phyloP scores from a whole-genome alignment of 2,329 filamentous ascomycete genomes.

The Phoma sp. region DNA sequence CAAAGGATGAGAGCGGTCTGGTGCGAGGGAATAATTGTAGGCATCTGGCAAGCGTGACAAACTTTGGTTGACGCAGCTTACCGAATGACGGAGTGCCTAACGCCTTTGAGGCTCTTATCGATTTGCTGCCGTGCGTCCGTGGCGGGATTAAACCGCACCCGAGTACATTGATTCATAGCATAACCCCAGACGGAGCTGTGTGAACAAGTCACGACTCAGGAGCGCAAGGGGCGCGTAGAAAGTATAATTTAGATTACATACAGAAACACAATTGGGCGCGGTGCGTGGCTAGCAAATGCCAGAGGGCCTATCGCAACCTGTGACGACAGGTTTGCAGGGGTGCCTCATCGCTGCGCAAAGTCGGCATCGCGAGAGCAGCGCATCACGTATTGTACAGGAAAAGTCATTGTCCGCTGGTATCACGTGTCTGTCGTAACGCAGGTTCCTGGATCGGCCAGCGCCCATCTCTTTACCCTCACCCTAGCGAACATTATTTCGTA shows the following conservation, averaged over 20 bases:
- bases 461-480: conserved; percentile 14
- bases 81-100: conserved; percentile 16
- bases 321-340: conserved; percentile 21
- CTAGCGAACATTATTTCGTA: conserved; percentile 19
- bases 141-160: conserved; percentile 23
- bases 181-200: conserved; percentile 5
- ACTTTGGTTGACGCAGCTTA: conserved; percentile 10
- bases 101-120: conserved; percentile 30
- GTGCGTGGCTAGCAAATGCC: conserved; percentile 21
- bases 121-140: conserved; percentile 24
- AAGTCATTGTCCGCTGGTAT: conserved; percentile 20
- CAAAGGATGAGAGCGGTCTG: conserved; percentile 6
- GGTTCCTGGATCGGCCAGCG: not conserved
- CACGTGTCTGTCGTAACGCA: conserved; percentile 24
- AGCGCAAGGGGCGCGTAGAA: conserved; percentile 24
- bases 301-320: conserved; percentile 12
- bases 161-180: conserved; percentile 15
- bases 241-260: conserved; percentile 24
- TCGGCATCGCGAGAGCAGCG: conserved; percentile 18
- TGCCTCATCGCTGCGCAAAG: conserved; percentile 23
- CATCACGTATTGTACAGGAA: conserved; percentile 17
- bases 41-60: conserved; percentile 12
- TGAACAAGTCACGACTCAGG: conserved; percentile 25
- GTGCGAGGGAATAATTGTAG: not conserved
- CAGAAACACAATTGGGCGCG: conserved; percentile 28